Evolutionary conservation across 805 yeast genomes (phyloP).

Genomic region (Jamesozyma spencerorum): DNA sequence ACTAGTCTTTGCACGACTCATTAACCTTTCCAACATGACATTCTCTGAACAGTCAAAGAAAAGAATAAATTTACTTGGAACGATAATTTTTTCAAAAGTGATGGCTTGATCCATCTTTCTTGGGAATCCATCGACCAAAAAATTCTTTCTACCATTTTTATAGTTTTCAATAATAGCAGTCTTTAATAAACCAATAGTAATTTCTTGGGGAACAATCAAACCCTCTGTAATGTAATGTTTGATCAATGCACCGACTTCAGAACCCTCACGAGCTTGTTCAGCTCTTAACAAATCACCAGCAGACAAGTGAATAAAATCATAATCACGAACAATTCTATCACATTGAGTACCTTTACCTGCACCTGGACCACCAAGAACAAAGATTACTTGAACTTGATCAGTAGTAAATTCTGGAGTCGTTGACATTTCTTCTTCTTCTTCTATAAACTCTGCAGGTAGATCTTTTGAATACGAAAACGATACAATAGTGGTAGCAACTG

Average conservation of each 20-base stretch:
- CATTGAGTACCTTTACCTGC: constrained; percentile 98
- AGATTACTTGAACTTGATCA: constrained; percentile 68
- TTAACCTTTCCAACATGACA: constrained; percentile 74
- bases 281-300: constrained; percentile 97
- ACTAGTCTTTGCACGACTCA: constrained; percentile 88
- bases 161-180: constrained; percentile 60
- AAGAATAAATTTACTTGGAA: constrained; percentile 58
- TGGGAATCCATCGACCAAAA: constrained; percentile 93
- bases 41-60: constrained; percentile 76
- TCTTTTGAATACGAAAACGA: constrained; percentile 37
- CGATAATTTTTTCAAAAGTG: constrained; percentile 77
- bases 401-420: constrained; percentile 41
- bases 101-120: constrained; percentile 96
- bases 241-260: constrained; percentile 78
- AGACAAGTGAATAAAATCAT: constrained; percentile 75
- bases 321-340: constrained; percentile 69
- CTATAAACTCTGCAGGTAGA: constrained; percentile 38
- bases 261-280: constrained; percentile 76
- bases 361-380: constrained; percentile 96
- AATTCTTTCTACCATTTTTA: constrained; percentile 45
- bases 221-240: constrained; percentile 82
- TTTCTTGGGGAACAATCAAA: constrained; percentile 82
- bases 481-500: constrained; percentile 40
- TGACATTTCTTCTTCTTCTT: constrained; percentile 15
- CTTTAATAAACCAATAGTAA: constrained; percentile 74